Evolutionary conservation across 140 eudicot species (phyloP).

Genomic region (Oenanthe javanica): DNA sequence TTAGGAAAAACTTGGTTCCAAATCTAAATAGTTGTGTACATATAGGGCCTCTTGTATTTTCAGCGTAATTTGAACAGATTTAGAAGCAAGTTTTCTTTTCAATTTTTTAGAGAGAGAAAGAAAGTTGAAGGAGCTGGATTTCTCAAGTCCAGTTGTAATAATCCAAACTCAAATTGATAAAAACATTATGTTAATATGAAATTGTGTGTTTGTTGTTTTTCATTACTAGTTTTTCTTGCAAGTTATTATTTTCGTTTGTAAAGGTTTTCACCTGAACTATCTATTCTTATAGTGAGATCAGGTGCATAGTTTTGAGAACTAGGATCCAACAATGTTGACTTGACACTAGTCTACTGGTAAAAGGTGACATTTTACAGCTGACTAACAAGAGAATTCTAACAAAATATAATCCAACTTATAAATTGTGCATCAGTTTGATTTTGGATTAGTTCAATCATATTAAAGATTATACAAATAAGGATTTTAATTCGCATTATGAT

Average conservation of each 20-base stretch:
- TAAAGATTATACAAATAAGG: too few species aligned
- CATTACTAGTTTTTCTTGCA: neutral
- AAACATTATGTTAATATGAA: neutral
- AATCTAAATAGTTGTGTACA: neutral
- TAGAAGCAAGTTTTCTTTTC: neutral
- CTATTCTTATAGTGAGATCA: neutral
- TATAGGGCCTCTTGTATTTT: neutral
- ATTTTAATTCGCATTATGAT: too few species aligned
- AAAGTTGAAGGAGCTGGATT: neutral
- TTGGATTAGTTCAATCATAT: neutral
- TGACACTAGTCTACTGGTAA: neutral
- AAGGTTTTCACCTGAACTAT: neutral
- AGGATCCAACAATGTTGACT: neutral
- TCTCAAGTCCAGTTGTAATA: neutral
- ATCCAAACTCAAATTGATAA: neutral
- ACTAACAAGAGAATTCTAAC: too few species aligned
- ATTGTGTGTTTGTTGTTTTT: neutral
- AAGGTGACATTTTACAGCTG: neutral
- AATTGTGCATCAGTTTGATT: neutral
- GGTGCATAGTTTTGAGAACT: neutral
- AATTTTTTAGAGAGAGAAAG: neutral
- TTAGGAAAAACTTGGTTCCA: neutral
- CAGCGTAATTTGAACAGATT: neutral
- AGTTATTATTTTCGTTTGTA: neutral
- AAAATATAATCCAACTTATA: too few species aligned